Evolutionary conservation across 768 basidiomycete species (phyloP).

Genomic region (Mycena haematopus): DNA sequence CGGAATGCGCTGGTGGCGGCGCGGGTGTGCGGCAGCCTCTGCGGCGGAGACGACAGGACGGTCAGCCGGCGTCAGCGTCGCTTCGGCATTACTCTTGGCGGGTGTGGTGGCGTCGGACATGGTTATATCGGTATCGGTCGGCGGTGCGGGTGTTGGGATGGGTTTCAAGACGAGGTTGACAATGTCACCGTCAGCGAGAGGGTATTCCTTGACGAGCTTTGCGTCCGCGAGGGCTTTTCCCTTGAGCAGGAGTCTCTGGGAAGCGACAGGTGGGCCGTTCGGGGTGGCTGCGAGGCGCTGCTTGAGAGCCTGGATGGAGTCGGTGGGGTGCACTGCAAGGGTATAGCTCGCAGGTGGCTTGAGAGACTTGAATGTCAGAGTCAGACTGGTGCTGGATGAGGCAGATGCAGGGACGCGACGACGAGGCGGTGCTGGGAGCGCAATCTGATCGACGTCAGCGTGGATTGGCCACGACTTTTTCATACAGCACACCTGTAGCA

Average conservation of each 20-base stretch:
- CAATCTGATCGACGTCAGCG: slow-evolving; percentile 47
- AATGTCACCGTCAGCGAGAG: slow-evolving; percentile 77
- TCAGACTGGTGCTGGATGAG: slow-evolving; percentile 51
- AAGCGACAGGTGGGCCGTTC: slow-evolving; percentile 77
- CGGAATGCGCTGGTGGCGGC: slow-evolving; percentile 71
- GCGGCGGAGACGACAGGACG: neutral
- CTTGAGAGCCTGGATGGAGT: slow-evolving; percentile 85
- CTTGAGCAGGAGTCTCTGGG: slow-evolving; percentile 88
- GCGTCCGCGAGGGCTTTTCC: slow-evolving; percentile 92
- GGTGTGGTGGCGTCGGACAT: slow-evolving; percentile 32
- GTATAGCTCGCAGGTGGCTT: slow-evolving; percentile 85
- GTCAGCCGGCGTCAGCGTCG: slow-evolving; percentile 24
- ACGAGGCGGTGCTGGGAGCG: slow-evolving; percentile 63
- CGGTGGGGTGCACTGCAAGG: slow-evolving; percentile 77
- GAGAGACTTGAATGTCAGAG: slow-evolving; percentile 86
- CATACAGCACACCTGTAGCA: slow-evolving; percentile 64
- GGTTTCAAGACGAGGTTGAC: slow-evolving; percentile 90
- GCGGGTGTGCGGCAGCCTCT: slow-evolving; percentile 22
- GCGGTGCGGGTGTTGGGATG: slow-evolving; percentile 51
- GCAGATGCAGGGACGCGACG: slow-evolving; percentile 37
- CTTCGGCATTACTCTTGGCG: too few species aligned
- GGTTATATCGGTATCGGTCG: slow-evolving; percentile 26
- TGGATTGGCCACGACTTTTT: too few species aligned
- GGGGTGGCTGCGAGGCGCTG: slow-evolving; percentile 68
- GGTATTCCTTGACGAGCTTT: slow-evolving; percentile 92